Percentiles rank a stretch among this genome's conserved stretches.
Conservation (phyloP, 257 asterid genomes). For the Solanum virginianum region DNA sequence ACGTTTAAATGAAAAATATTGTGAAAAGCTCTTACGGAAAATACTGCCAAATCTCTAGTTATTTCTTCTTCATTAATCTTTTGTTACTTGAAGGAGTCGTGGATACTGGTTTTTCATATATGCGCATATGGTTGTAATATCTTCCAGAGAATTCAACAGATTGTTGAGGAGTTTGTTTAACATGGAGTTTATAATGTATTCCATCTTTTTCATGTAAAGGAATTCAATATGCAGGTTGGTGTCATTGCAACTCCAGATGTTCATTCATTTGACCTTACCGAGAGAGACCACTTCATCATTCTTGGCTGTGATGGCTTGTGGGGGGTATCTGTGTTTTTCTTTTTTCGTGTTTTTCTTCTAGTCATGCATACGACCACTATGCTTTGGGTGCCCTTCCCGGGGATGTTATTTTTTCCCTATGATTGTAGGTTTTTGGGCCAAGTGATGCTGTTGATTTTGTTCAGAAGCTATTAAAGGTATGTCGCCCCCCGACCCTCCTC, state of each 20-base stretch:
- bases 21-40: background rate
- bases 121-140: background rate
- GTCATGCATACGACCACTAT: background rate
- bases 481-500: background rate
- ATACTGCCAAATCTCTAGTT: background rate
- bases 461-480: slow-evolving; percentile 67
- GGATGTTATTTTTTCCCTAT: background rate
- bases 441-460: slow-evolving; percentile 93
- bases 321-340: slow-evolving; percentile 50
- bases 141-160: background rate
- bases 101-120: background rate
- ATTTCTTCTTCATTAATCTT: background rate
- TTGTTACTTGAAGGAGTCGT: background rate
- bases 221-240: slow-evolving; percentile 59
- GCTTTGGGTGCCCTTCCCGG: background rate
- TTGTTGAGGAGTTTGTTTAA: background rate
- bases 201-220: background rate
- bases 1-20: background rate
- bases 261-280: slow-evolving; percentile 85
- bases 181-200: background rate
- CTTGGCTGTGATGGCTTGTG: slow-evolving; percentile 98
- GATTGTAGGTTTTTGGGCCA: slow-evolving; percentile 79
- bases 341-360: background rate
- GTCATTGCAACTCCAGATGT: slow-evolving; percentile 82
- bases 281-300: slow-evolving; percentile 78